These are phyloP conservation scores for Acarospora socialis DNA, from an alignment of 2,329 filamentous ascomycete species.

Conservation along the genomic window DNA sequence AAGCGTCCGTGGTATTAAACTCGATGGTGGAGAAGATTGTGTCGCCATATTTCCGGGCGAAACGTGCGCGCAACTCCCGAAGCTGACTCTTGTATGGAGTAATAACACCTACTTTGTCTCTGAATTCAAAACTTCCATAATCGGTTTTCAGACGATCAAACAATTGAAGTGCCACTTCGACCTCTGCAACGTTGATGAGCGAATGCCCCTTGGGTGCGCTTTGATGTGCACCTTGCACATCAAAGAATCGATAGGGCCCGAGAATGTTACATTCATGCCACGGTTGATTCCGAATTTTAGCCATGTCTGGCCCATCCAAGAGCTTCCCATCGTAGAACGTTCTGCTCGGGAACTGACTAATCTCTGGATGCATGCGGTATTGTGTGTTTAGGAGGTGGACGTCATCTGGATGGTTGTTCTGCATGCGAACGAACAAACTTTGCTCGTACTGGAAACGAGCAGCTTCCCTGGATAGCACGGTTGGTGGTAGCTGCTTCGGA, in stretches of 20 bases:
- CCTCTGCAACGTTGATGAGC: constrained; percentile 71
- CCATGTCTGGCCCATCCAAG: constrained; percentile 76
- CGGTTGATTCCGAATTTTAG: constrained; percentile 54
- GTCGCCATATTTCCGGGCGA: constrained; percentile 58
- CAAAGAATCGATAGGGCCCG: constrained; percentile 92
- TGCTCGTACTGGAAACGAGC: constrained; percentile 92
- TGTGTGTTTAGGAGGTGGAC: constrained; percentile 94
- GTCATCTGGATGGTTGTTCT: constrained; percentile 73
- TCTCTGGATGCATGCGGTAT: constrained; percentile 98
- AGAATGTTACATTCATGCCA: constrained; percentile 78
- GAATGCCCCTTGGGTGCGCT: constrained; percentile 75
- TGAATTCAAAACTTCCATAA: constrained; percentile 53
- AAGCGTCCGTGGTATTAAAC: constrained; percentile 98
- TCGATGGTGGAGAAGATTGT: constrained; percentile 66
- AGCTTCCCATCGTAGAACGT: constrained; percentile 87
- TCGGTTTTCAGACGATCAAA: constrained; percentile 68
- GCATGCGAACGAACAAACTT: constrained; percentile 96
- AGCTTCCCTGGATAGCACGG: constrained; percentile 85
- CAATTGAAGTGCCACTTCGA: constrained; percentile 72
- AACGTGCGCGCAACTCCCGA: constrained; percentile 61
- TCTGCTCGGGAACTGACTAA: constrained; percentile 76
- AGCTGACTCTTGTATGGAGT: constrained; percentile 96
- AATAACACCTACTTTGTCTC: constrained; percentile 85
- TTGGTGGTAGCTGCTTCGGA: constrained; percentile 91
- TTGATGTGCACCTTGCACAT: constrained; percentile 77